Evolutionary conservation across 495 filamentous ascomycete genomes (phyloP), one percentile per base, ranked within the genome.

Genomic region (Hypoxylon fuscum): DNA sequence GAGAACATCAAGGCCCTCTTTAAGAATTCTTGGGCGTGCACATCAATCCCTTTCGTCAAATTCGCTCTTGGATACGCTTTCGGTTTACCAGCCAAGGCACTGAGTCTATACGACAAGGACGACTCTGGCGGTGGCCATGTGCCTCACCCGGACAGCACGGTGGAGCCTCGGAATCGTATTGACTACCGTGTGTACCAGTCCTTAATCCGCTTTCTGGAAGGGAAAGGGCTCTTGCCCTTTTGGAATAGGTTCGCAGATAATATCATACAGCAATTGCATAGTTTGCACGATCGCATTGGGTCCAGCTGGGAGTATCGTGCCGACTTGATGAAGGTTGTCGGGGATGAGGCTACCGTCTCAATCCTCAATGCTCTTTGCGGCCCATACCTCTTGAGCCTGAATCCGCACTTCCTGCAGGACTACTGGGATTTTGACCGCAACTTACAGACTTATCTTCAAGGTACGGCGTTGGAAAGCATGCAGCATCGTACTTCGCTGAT

Each of bases 341-440:
- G 52, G 21, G 66, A 72, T 11, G 64, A 72, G 15, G 53, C 32
- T 10, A 72, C 61, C 1, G 22, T 42, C 27, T 51, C 69, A n/a
- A 57, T 67, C 38, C 6, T 72, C 15, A 50, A 72, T 42, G 63
- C 71, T 10, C 58, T 75, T 14, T 73, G 66, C 37, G 72, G 72
- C 6, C 66, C 71, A n/a, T 40, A 62, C 25, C 60, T 75, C 4
- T 52, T 73, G 10, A 25, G 22, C 10, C 42, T 66, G 12, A 67
- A 68, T 42, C 72, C 71, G n/a, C 8, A 42, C 5, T 75, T 73
- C 50, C 27, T 64, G 1, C 32, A 66, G 25, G 64, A 68, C 47
- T 73, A 60, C 42, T 73, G 69, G 71, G 40, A 55, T n/a, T 72
- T 73, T 18, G 69, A 72, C 44, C 62, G 52, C 9, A 67, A 67